A percentile compares a stretch with the other conserved stretches of the same genome.
Conservation (phyloP, 805 yeast species). For the Scheffersomyces stipitis region DNA sequence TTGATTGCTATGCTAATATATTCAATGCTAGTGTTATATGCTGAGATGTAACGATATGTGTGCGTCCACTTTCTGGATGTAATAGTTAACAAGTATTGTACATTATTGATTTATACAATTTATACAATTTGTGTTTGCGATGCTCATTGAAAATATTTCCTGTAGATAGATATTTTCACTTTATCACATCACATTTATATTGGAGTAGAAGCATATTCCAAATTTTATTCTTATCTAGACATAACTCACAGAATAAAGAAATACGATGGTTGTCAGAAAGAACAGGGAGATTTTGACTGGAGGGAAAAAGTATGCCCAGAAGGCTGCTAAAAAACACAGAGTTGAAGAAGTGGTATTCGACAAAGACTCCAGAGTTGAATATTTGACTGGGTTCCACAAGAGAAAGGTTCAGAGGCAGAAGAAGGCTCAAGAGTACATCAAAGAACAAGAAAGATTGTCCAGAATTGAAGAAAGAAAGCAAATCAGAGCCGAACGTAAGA, state of each 20-base stretch:
- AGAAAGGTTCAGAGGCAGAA: conserved; percentile 86
- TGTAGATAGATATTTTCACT: too few species aligned
- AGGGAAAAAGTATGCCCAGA: conserved; percentile 75
- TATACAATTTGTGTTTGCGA: too few species aligned
- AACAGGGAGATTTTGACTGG: conserved; percentile 89
- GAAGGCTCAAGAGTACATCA: conserved; percentile 72
- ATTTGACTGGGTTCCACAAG: conserved; percentile 93
- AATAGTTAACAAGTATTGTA: too few species aligned
- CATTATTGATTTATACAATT: too few species aligned
- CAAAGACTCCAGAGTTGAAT: conserved; percentile 74
- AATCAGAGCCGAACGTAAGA: conserved; percentile 68
- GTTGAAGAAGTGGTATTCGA: conserved; percentile 87
- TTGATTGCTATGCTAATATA: neutral
- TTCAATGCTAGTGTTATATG: too few species aligned
- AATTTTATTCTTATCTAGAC: too few species aligned
- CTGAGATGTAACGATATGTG: too few species aligned
- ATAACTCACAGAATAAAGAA: too few species aligned
- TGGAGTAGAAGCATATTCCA: too few species aligned
- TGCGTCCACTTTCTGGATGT: too few species aligned
- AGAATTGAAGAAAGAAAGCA: conserved; percentile 74
- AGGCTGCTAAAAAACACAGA: conserved; percentile 61
- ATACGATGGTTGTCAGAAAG: conserved; percentile 31
- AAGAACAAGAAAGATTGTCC: conserved; percentile 73
- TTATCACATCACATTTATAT: too few species aligned
- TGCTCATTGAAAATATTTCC: too few species aligned